These are phyloP conservation scores for Melastoma candidum DNA, from an alignment of 441 rosid species.

Conservation along the genomic window DNA sequence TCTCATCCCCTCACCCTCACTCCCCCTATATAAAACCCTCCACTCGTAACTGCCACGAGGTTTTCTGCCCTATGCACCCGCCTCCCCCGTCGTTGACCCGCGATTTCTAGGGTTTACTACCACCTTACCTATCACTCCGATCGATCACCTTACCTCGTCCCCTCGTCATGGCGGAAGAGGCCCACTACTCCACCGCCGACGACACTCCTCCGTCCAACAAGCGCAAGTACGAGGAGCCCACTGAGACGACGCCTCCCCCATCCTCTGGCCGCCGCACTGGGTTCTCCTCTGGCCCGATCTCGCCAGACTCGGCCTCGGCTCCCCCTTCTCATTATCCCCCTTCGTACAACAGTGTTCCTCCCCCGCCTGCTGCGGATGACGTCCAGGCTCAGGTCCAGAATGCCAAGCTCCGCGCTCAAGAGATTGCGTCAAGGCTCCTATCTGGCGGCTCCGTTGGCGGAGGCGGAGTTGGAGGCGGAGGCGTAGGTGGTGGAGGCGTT, in stretches of 20 bases:
- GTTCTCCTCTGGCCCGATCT: conserved; percentile 57
- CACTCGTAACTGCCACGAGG: no score
- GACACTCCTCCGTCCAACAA: conserved; percentile 29
- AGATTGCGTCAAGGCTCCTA: conserved; percentile 83
- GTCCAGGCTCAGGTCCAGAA: conserved; percentile 44
- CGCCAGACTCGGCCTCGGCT: conserved; percentile 34
- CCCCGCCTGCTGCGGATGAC: conserved; percentile 39
- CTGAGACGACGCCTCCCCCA: conserved; percentile 32
- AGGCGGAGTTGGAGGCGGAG: conserved; percentile 10
- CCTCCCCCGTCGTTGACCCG: no score
- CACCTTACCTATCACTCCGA: no score
- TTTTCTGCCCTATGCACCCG: no score
- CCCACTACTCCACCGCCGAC: conserved; percentile 53
- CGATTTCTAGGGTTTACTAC: no score
- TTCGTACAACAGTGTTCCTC: conserved; percentile 67
- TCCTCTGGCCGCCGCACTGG: conserved; percentile 61
- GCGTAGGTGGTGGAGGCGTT: conserved; percentile 9
- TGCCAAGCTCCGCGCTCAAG: conserved; percentile 85
- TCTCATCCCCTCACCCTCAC: no score
- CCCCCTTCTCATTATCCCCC: conserved; percentile 16
- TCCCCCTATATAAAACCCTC: no score
- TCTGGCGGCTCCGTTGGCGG: conserved; percentile 22
- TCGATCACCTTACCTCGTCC: no score
- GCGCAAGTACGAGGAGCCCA: conserved; percentile 73
- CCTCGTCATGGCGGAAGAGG: conserved; percentile 66